These are phyloP conservation scores for Phytophthora melonis DNA, from an alignment of 352 stramenopile genomes.

Conservation along the genomic window DNA sequence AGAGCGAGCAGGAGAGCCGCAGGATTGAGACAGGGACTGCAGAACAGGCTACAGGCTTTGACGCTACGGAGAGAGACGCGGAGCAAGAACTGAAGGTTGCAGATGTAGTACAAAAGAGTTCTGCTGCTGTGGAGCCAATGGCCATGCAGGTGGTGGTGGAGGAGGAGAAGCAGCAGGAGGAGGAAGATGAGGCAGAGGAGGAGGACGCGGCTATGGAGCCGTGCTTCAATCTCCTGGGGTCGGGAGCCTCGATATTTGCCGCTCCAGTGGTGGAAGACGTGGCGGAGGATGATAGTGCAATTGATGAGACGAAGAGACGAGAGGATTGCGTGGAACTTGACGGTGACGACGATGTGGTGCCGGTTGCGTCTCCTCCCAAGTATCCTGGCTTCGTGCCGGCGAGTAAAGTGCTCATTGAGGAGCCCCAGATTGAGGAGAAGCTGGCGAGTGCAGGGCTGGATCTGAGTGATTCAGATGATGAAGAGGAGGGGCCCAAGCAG, in stretches of 20 bases:
- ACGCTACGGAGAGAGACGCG: not conserved
- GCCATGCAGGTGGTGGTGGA: not conserved
- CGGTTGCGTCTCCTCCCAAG: slow-evolving; percentile 1
- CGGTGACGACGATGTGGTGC: slow-evolving; percentile 11
- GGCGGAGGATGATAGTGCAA: slow-evolving; percentile 5
- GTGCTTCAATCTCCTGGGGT: slow-evolving; percentile 59
- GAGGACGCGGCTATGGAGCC: slow-evolving; percentile 40
- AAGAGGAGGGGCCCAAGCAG: slow-evolving; percentile 28
- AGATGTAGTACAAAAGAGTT: not conserved
- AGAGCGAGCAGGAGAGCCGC: slow-evolving; percentile 16
- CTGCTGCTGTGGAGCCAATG: slow-evolving; percentile 4
- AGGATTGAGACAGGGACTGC: slow-evolving; percentile 9
- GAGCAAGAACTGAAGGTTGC: not conserved
- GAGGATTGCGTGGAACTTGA: slow-evolving; percentile 10
- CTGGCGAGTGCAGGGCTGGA: slow-evolving; percentile 57
- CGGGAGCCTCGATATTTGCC: slow-evolving; percentile 34
- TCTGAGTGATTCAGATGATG: slow-evolving; percentile 63
- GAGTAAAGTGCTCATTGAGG: slow-evolving; percentile 34
- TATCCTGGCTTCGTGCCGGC: slow-evolving; percentile 38
- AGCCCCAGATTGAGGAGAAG: slow-evolving; percentile 46
- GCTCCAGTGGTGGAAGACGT: not conserved
- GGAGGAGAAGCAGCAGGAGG: slow-evolving; percentile 8
- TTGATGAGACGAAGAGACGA: slow-evolving; percentile 18
- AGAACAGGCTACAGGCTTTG: not conserved
- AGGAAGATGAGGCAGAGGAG: slow-evolving; percentile 16